phyloP scores from a whole-genome alignment of 352 stramenopile species.

The Phytophthora litchii region DNA sequence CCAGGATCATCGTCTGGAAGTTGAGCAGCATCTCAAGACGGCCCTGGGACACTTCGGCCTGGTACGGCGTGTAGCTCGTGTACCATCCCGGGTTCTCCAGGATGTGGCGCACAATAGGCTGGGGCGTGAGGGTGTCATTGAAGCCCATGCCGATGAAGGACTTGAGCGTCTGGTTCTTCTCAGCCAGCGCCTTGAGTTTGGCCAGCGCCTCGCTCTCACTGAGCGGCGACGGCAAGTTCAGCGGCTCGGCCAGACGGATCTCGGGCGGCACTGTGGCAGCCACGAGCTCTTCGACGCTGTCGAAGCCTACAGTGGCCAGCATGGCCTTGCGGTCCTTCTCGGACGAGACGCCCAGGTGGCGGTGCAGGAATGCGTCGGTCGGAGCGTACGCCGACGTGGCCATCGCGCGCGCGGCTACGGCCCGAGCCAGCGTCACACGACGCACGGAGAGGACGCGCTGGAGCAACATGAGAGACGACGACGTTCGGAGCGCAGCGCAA shows the following conservation, averaged over 20 bases:
- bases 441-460: conserved; percentile 25
- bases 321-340: conserved; percentile 91
- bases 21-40: conserved; percentile 99
- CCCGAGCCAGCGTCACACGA: conserved; percentile 22
- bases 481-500: conserved; percentile 11
- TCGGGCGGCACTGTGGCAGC: conserved; percentile 94
- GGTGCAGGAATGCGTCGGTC: conserved; percentile 70
- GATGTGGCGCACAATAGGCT: conserved; percentile 98
- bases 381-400: conserved; percentile 43
- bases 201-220: conserved; percentile 94
- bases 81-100: conserved; percentile 99
- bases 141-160: conserved; percentile 99
- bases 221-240: conserved; percentile 74
- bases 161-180: conserved; percentile 96
- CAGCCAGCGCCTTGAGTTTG: conserved; percentile 90
- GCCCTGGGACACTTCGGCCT: conserved; percentile 99
- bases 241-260: conserved; percentile 82
- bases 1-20: conserved; percentile 98
- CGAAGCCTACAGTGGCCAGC: conserved; percentile 93
- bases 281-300: conserved; percentile 94
- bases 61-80: conserved; percentile 98
- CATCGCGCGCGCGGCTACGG: conserved; percentile 14
- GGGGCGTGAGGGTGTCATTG: conserved; percentile 95
- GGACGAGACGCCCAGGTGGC: conserved; percentile 89
- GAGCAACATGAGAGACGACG: conserved; percentile 20